Conservation (phyloP, 768 basidiomycete genomes). For the Phanerochaete carnosa region DNA sequence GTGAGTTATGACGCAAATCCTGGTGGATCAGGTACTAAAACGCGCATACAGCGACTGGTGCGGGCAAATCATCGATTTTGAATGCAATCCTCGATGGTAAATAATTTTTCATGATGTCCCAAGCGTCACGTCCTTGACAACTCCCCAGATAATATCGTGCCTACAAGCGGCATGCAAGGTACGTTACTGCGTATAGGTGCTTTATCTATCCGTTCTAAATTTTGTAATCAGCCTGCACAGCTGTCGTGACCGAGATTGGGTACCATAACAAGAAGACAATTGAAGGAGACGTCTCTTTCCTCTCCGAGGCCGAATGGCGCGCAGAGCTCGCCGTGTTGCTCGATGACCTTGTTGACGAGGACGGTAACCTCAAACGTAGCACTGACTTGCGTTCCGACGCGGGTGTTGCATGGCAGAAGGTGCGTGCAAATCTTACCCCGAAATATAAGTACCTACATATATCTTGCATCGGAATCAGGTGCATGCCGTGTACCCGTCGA, state of each 20-base stretch:
- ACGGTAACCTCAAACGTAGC: constrained; percentile 48
- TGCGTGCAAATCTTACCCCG: constrained; percentile 13
- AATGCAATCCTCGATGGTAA: constrained; percentile 61
- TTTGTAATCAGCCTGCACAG: constrained; percentile 52
- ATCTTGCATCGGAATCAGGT: constrained; percentile 34
- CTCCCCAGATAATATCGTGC: constrained; percentile 52
- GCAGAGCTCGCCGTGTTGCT: constrained; percentile 53
- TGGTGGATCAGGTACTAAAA: not conserved
- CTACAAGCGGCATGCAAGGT: constrained; percentile 65
- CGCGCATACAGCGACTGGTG: constrained; percentile 46
- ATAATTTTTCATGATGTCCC: constrained; percentile 2
- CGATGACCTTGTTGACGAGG: constrained; percentile 57
- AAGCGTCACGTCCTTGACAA: not conserved
- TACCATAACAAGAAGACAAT: constrained; percentile 54
- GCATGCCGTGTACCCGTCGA: constrained; percentile 57
- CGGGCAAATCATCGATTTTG: constrained; percentile 58
- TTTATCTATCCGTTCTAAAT: not conserved
- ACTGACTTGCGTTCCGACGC: constrained; percentile 57
- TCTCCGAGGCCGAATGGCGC: constrained; percentile 54
- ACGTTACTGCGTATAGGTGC: not conserved
- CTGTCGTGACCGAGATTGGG: constrained; percentile 59
- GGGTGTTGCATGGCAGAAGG: constrained; percentile 62
- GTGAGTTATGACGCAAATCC: constrained; percentile 23
- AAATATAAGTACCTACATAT: not conserved
- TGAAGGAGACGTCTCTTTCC: constrained; percentile 57